Evolutionary conservation across 192 early-diverging fungal species (phyloP).

Genomic region (Coemansia sp.): DNA sequence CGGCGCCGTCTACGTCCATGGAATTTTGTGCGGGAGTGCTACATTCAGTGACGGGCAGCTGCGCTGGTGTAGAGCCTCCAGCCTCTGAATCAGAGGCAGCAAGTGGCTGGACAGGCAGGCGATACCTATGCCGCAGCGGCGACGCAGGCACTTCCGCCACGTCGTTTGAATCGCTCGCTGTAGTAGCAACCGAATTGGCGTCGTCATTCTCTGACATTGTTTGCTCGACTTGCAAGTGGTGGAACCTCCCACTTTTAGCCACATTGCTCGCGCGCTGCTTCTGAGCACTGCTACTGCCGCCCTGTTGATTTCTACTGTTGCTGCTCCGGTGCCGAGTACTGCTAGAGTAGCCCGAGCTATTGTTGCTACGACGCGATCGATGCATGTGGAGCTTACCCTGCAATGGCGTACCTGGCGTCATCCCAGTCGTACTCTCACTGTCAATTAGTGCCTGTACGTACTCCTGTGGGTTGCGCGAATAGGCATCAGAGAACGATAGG

Average conservation of each 20-base stretch:
- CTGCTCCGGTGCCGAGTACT: neutral
- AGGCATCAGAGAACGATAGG: slow-evolving; percentile 52
- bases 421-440: slow-evolving; percentile 21
- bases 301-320: neutral
- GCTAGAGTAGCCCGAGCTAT: slow-evolving; percentile 6
- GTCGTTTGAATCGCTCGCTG: slow-evolving; percentile 46
- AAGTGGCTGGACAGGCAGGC: slow-evolving; percentile 2
- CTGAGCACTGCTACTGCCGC: slow-evolving; percentile 15
- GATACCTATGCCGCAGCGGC: slow-evolving; percentile 20
- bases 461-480: slow-evolving; percentile 46
- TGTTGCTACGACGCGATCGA: slow-evolving; percentile 29
- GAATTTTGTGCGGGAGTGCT: neutral
- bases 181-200: slow-evolving; percentile 35
- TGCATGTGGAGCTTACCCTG: slow-evolving; percentile 7
- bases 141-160: slow-evolving; percentile 32
- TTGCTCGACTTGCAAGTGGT: slow-evolving; percentile 55
- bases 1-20: neutral
- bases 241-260: slow-evolving; percentile 28
- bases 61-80: neutral
- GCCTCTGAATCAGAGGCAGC: slow-evolving; percentile 14
- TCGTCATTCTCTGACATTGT: slow-evolving; percentile 50
- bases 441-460: slow-evolving; percentile 52
- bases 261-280: slow-evolving; percentile 6
- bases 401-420: slow-evolving; percentile 7
- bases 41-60: neutral